Percentiles rank a stretch among this genome's conserved stretches.
Evolutionary conservation across 2,329 filamentous ascomycete species (phyloP).

Genomic region (Aspergillus brunneoviolaceus): DNA sequence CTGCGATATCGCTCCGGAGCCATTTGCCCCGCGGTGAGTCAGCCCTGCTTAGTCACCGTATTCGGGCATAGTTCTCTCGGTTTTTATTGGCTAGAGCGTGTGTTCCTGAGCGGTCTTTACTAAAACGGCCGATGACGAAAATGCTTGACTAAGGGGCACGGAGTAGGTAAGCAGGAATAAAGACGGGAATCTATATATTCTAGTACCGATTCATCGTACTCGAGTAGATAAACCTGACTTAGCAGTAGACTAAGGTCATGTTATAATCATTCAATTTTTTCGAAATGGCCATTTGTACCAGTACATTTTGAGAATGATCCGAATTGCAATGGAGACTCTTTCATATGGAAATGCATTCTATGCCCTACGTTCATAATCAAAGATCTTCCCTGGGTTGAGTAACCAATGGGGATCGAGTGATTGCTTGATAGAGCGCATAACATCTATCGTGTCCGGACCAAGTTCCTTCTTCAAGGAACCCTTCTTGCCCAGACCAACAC

Average conservation of each 20-base stretch:
- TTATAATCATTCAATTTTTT: too few species aligned
- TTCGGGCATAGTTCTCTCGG: background rate
- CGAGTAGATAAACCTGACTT: too few species aligned
- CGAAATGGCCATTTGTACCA: too few species aligned
- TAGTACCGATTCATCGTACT: too few species aligned
- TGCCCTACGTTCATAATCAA: conserved; percentile 56
- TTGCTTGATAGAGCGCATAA: conserved; percentile 83
- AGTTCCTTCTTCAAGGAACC: conserved; percentile 75
- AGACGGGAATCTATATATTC: too few species aligned
- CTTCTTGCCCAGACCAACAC: conserved; percentile 84
- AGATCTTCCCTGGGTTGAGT: conserved; percentile 90
- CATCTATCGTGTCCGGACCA: conserved; percentile 72
- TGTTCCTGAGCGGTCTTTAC: background rate
- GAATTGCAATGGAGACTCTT: too few species aligned
- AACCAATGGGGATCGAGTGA: conserved; percentile 83
- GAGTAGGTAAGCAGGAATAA: too few species aligned
- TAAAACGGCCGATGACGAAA: background rate
- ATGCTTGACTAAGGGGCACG: background rate
- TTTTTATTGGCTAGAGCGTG: conserved; percentile 8
- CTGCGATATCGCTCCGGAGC: conserved; percentile 35
- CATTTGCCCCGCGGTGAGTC: conserved; percentile 27
- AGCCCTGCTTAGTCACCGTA: conserved; percentile 12
- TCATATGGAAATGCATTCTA: background rate
- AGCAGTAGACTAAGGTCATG: too few species aligned
- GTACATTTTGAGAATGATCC: too few species aligned